Evolutionary conservation across 2,329 filamentous ascomycete species (phyloP).

Genomic region (Microthyrium microscopicum): DNA sequence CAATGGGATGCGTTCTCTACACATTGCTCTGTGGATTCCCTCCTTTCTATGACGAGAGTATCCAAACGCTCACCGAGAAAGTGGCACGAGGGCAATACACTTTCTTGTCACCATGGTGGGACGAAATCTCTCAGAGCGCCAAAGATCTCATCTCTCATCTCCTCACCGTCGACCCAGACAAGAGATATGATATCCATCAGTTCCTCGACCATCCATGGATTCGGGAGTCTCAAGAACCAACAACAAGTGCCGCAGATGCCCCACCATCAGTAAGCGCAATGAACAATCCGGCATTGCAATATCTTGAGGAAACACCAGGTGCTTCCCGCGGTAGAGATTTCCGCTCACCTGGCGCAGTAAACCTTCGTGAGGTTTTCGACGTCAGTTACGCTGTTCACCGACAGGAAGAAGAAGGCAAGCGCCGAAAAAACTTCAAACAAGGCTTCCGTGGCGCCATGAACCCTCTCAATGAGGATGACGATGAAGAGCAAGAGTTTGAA

Average conservation of each 20-base stretch:
- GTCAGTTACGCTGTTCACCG: conserved; percentile 95
- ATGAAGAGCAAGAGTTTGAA: conserved; percentile 45
- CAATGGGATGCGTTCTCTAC: conserved; percentile 88
- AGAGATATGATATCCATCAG: conserved; percentile 82
- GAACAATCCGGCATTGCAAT: conserved; percentile 44
- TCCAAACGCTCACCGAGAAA: conserved; percentile 92
- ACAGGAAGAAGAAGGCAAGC: conserved; percentile 89
- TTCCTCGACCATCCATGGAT: conserved; percentile 96
- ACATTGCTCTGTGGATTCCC: conserved; percentile 94
- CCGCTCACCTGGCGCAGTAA: conserved; percentile 85
- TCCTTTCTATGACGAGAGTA: conserved; percentile 96
- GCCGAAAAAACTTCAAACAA: conserved; percentile 67
- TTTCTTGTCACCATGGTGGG: conserved; percentile 98
- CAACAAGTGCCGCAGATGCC: conserved; percentile 49
- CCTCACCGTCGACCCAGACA: conserved; percentile 83
- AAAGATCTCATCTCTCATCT: conserved; percentile 90
- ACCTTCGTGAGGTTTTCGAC: conserved; percentile 92
- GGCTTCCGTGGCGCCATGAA: conserved; percentile 51
- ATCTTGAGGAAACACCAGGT: conserved; percentile 38
- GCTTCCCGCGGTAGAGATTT: conserved; percentile 67
- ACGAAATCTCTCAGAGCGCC: conserved; percentile 88
- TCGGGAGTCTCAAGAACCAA: conserved; percentile 49
- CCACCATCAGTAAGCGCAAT: no score
- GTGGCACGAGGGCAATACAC: conserved; percentile 94
- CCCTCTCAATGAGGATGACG: conserved; percentile 46